Conservation (phyloP, 1,139 yeast species). For the Barnettozyma hawaiiensis region DNA sequence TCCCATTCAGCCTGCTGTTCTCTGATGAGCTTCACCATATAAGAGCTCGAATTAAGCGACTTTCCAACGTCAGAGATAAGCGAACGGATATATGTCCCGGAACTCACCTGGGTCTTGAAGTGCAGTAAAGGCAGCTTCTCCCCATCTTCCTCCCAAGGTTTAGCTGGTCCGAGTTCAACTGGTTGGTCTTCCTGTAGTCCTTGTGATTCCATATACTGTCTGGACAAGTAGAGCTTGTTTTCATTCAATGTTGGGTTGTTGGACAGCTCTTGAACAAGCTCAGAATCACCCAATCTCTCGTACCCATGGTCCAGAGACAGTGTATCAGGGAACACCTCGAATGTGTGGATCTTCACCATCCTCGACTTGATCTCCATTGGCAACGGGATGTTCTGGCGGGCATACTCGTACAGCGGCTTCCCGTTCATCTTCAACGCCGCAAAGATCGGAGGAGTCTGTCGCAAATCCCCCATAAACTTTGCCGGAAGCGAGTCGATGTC, state of each 20-base stretch:
- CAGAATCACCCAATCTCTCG: constrained; percentile 16
- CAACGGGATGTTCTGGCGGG: constrained; percentile 79
- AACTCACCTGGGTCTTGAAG: constrained; percentile 74
- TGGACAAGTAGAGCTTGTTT: constrained; percentile 54
- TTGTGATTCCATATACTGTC: constrained; percentile 44
- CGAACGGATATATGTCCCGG: constrained; percentile 94
- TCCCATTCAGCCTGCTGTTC: constrained; percentile 79
- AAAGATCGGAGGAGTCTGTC: constrained; percentile 92
- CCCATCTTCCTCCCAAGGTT: constrained; percentile 28
- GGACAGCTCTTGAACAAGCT: constrained; percentile 39
- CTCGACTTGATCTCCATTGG: constrained; percentile 79
- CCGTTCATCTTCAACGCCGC: constrained; percentile 96
- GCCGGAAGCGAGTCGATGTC: constrained; percentile 44
- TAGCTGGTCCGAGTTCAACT: constrained; percentile 33
- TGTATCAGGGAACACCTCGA: constrained; percentile 51
- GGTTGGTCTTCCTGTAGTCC: constrained; percentile 29
- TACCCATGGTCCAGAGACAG: constrained; percentile 54
- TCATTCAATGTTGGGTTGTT: constrained; percentile 60
- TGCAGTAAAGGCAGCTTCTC: constrained; percentile 56
- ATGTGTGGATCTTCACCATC: constrained; percentile 53
- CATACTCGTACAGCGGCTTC: constrained; percentile 89
- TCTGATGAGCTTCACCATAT: constrained; percentile 82
- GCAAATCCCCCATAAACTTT: constrained; percentile 69
- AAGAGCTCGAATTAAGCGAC: constrained; percentile 74
- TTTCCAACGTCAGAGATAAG: constrained; percentile 85